Base-by-base conservation (phyloP, 208 protist species). In the Trypanosoma congolense region DNA sequence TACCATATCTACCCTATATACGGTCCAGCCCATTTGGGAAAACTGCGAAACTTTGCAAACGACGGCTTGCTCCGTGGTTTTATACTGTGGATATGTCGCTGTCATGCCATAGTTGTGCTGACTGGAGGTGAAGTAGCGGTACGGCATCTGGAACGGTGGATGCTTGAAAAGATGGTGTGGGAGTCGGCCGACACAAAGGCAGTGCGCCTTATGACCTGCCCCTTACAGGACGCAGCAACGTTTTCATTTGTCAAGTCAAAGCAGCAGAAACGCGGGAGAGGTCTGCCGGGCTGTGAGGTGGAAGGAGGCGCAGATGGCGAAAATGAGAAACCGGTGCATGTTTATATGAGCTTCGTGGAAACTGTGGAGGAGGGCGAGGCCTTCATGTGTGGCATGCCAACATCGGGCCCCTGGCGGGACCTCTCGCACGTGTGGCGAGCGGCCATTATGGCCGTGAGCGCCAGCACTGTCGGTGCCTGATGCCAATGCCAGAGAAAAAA, bases 11-110 rank as follows among this genome's bases (percentile, higher is more conserved):
- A 73, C 26, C 79, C 76, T 21, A 76, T 89, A 24, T 86, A 70
- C 65, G 56, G 54, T 24, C 56, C 77, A 0, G 54, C 65, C 12
- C 80, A 87, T 55, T 68, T 93, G 8, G 77, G 70, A 19, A 85
- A 80, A 61, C 55, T 93, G 56, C 76, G 80, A 3, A 70, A 82
- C 57, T 87, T 83, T 57, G 86, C 86, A 4, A 93, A 93, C 56
- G 82, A 93, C 43, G 68, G 77, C 44, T 61, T 71, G 1, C 66
- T 93, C 24, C 86, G 82, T 26, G 86, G 86, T 14, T 87, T 83
- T 36, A 47, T 93, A 19, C 54, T 88, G 18, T 93, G 80, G 72
- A 59, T 87, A 6, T 57, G 22, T 35, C 28, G 63, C 46, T 82
- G 74, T 57, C 79, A 90, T 29, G 78, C 82, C 43, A 14, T 93